These are phyloP conservation scores for Bisporella sp. DNA, from an alignment of 2,329 filamentous ascomycete genomes.

Conservation along the genomic window DNA sequence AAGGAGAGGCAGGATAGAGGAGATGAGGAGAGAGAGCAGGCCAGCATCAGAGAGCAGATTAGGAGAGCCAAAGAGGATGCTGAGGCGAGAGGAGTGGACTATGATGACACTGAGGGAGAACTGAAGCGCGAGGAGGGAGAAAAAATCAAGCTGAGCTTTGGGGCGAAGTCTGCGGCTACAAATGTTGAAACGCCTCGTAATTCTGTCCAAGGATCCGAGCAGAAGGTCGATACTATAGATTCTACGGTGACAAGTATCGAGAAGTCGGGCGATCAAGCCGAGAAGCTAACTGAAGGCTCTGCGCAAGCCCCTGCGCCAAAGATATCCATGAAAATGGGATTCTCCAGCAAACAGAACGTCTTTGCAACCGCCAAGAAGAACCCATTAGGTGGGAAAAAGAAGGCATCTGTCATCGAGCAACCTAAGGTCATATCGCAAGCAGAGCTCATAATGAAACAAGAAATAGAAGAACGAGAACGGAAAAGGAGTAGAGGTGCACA, in stretches of 20 bases:
- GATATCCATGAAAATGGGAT: constrained; percentile 55
- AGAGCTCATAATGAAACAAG: constrained; percentile 72
- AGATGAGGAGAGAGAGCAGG: constrained; percentile 84
- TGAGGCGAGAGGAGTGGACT: constrained; percentile 37
- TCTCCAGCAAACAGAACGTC: constrained; percentile 67
- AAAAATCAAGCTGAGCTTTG: constrained; percentile 68
- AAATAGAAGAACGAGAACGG: constrained; percentile 60
- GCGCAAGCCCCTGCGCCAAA: constrained; percentile 8
- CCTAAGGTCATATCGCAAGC: constrained; percentile 84
- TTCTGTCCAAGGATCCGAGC: not conserved
- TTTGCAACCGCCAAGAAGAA: constrained; percentile 66
- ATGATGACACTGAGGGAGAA: constrained; percentile 37
- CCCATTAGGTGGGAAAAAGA: constrained; percentile 56
- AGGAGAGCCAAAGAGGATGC: constrained; percentile 61
- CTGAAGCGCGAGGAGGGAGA: constrained; percentile 63
- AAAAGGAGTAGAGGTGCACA: constrained; percentile 50
- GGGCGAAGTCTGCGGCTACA: constrained; percentile 26
- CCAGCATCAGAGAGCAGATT: constrained; percentile 77
- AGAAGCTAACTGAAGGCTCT: not conserved
- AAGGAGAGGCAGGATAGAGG: constrained; percentile 85
- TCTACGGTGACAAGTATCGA: not conserved
- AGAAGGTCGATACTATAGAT: not conserved
- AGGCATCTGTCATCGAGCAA: constrained; percentile 47
- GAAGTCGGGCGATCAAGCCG: no score
- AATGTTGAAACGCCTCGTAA: constrained; percentile 10